Evolutionary conservation across 2,329 filamentous ascomycete genomes (phyloP), one percentile per base, ranked within the genome.

Genomic region (Dactylellina cionopaga): DNA sequence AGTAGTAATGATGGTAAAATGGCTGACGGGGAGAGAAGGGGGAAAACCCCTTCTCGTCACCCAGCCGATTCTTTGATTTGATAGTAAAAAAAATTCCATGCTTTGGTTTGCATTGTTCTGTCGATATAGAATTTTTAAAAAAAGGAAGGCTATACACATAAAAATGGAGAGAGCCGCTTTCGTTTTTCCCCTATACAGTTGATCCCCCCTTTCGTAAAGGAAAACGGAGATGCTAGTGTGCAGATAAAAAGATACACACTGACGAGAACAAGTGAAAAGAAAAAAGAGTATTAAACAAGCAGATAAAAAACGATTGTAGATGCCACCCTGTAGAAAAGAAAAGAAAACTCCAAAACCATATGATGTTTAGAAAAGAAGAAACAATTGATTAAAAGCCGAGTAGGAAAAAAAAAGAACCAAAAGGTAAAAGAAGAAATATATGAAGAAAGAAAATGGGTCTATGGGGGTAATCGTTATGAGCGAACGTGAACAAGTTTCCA

Each of bases 141-240:
- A 44, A 69, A 37, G 41, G 19, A 56, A 58, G 19, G 9, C 17
- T 75, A 35, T 68, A 74, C n/a, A 73, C 74, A 74, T 63, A 49
- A 29, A 54, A 63, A n/a, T n/a, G n/a, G n/a, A n/a, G n/a, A n/a
- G n/a, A n/a, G n/a, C n/a, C 27, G 58, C 17, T 25, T 29, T 22
- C 31, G 10, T 33, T 33, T 19, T 13, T 51, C 43, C 17, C 15
- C 63, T 43, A 47, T 72, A 72, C 62, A 66, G 62, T 66, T 58
- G 31, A 66, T 66, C 62, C 51, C 41, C 5, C 13, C 24, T 31
- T 22, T 35, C 6, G 31, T 6, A 35, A 11, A 13, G 1, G 17
- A 47, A n/a, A 22, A 37, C 62, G 25, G 25, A 69, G 59, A 77
- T 77, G 68, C 76, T 77, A 78, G 75, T 76, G 60, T 76, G 77